A percentile compares a stretch with the other conserved stretches of the same genome.
Evolutionary conservation across 169 alveolate species (phyloP).

Genomic region (Fabrea salina): DNA sequence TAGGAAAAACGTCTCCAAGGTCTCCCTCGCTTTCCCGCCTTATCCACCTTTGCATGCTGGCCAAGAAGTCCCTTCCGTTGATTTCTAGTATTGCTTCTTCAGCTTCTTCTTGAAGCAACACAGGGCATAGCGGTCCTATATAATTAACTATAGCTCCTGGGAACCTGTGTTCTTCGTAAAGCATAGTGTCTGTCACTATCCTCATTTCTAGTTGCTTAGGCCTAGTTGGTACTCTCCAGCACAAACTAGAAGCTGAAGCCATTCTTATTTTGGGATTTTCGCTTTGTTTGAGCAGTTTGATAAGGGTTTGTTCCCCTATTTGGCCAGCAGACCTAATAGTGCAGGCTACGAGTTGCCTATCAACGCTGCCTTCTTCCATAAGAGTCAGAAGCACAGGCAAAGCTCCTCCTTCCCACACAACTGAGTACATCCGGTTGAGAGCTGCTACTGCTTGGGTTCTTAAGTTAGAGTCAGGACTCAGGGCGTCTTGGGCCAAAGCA

Average conservation of each 20-base stretch:
- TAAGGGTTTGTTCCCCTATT: slow-evolving; percentile 56
- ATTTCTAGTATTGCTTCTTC: slow-evolving; percentile 51
- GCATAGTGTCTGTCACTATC: slow-evolving; percentile 52
- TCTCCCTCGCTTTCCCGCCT: slow-evolving; percentile 39
- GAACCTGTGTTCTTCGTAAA: slow-evolving; percentile 6
- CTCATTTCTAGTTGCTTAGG: slow-evolving; percentile 49
- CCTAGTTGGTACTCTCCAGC: slow-evolving; percentile 56
- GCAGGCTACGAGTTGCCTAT: slow-evolving; percentile 61
- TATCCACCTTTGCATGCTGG: slow-evolving; percentile 60
- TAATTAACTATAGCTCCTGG: slow-evolving; percentile 69
- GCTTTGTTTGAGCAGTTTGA: slow-evolving; percentile 47
- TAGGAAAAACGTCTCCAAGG: slow-evolving; percentile 31
- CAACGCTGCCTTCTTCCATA: slow-evolving; percentile 65
- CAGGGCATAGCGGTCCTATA: slow-evolving; percentile 59
- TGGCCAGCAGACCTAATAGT: slow-evolving; percentile 60
- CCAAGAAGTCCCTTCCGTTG: slow-evolving; percentile 67
- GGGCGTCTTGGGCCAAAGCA: slow-evolving; percentile 5
- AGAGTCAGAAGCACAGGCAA: slow-evolving; percentile 15
- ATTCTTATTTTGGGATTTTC: slow-evolving; percentile 54
- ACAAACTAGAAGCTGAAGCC: slow-evolving; percentile 61
- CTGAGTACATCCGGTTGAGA: slow-evolving; percentile 1
- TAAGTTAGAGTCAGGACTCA: not conserved
- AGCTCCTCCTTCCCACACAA: slow-evolving; percentile 38
- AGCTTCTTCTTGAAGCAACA: slow-evolving; percentile 44
- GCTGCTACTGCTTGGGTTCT: slow-evolving; percentile 25